Evolutionary conservation across 1,284 basidiomycete species (phyloP), one percentile per base, ranked within the genome.

Genomic region (Ceraceosorus guamensis): DNA sequence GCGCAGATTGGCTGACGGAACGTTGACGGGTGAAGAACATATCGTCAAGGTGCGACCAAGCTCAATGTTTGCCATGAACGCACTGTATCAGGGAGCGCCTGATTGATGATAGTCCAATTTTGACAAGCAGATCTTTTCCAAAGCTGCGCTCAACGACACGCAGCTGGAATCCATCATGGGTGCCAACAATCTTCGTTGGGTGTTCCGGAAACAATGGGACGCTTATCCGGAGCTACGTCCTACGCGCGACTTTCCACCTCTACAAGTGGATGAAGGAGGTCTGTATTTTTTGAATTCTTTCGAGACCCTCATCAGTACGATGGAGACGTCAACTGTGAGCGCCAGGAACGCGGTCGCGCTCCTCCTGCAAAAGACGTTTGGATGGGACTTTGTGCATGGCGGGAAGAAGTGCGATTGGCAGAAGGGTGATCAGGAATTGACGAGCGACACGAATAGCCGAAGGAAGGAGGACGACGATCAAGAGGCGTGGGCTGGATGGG

Each of bases 231-330:
- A 82, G 35, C 81, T 91, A 8, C 81, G 82, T 1, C 88, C 89
- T 0, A 86, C 83, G 1, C 75, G 78, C 1, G 70, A 73, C 7
- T 92, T 88, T 78, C 85, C 90, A 14, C 85, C 87, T 0, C 80
- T 91, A 52, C 84, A 84, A 73, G 81, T 91, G 3, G 84, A 84
- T 55, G 79, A 82, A 48, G 86, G 86, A 2, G n/a, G n/a, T n/a
- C 79, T 96, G 53, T 91, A 87, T 79, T 93, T 93, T 70, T 84
- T 91, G 47, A 92, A 91, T 63, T 83, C 88, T 0, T 86, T 93
- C 67, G 91, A 96, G 51, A 49, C 47, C 52, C 43, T 63, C 31
- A 49, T 39, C 14, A 50, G 24, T 13, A 87, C 87, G 7, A 92
- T 95, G 91, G 91, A 96, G 77, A 93, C 91, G 0, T 85, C 89